Percentiles rank a stretch among this genome's conserved stretches.
phyloP scores from a whole-genome alignment of 2,329 filamentous ascomycete species.

The Harringtonia aguacate region DNA sequence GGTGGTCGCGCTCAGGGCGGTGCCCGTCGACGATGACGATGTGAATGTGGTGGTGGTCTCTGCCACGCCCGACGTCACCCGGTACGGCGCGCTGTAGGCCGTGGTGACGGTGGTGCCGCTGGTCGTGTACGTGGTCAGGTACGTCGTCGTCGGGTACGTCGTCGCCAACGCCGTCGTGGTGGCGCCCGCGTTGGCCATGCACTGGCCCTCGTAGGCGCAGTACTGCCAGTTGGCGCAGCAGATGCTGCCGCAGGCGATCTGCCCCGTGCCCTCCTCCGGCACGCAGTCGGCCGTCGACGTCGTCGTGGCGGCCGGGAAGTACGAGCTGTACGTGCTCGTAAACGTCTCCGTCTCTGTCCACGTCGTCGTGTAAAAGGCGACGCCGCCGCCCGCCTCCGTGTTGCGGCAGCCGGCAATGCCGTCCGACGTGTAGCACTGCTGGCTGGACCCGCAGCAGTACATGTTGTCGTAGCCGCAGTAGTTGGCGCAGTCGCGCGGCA shows the following conservation, averaged over 20 bases:
- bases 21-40: constrained; percentile 43
- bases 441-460: constrained; percentile 40
- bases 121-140: constrained; percentile 22
- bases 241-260: constrained; percentile 54
- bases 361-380: constrained; percentile 38
- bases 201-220: constrained; percentile 50
- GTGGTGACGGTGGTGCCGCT: constrained; percentile 40
- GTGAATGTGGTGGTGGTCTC: constrained; percentile 33
- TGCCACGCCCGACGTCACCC: constrained; percentile 45
- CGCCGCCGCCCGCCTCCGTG: constrained; percentile 19
- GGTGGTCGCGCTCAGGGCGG: constrained; percentile 36
- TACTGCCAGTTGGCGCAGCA: constrained; percentile 64
- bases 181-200: constrained; percentile 35
- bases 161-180: constrained; percentile 22
- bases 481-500: constrained; percentile 35
- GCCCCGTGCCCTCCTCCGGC: constrained; percentile 33
- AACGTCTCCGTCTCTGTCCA: constrained; percentile 51
- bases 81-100: constrained; percentile 37
- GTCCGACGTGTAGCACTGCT: constrained; percentile 40
- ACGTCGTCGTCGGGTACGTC: constrained; percentile 15
- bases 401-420: constrained; percentile 39
- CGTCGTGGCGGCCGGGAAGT: constrained; percentile 28
- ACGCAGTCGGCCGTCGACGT: constrained; percentile 33
- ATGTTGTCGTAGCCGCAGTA: constrained; percentile 45
- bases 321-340: constrained; percentile 47